phyloP scores from a whole-genome alignment of 2,329 filamentous ascomycete species.

The Neofusicoccum umdonicola region DNA sequence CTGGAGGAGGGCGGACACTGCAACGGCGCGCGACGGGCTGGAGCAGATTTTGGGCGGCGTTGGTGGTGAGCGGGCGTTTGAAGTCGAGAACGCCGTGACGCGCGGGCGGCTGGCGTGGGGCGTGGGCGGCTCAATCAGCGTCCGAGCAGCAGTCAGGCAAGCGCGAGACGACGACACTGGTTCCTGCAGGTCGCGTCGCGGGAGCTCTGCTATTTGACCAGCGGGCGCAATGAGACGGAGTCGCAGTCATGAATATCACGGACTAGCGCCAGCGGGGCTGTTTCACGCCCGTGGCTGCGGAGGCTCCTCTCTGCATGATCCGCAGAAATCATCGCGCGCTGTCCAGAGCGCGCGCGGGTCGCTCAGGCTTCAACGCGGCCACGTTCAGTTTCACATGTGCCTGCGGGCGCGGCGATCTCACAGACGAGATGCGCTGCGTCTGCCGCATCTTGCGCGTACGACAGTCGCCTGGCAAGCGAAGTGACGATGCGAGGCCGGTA shows the following conservation, averaged over 20 bases:
- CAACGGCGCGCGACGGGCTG: slow-evolving; percentile 4
- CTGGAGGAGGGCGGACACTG: not conserved
- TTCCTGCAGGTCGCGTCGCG: slow-evolving; percentile 1
- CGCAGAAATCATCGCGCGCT: slow-evolving; percentile 13
- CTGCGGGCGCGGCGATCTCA: slow-evolving; percentile 6
- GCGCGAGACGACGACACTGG: not conserved
- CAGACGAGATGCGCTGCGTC: slow-evolving; percentile 2
- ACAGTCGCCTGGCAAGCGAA: slow-evolving; percentile 8
- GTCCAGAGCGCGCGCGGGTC: slow-evolving; percentile 8
- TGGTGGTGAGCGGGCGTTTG: slow-evolving; percentile 14
- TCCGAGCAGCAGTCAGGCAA: not conserved
- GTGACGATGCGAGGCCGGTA: not conserved
- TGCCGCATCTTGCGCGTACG: slow-evolving; percentile 4
- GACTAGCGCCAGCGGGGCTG: slow-evolving; percentile 16
- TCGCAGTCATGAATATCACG: slow-evolving; percentile 15
- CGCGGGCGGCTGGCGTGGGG: slow-evolving; percentile 9
- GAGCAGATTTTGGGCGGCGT: slow-evolving; percentile 4
- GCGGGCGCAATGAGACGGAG: slow-evolving; percentile 9
- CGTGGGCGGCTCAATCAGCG: slow-evolving; percentile 15
- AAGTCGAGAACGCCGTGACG: slow-evolving; percentile 10
- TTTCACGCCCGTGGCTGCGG: slow-evolving; percentile 16
- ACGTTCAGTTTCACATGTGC: slow-evolving; percentile 13
- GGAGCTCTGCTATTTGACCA: slow-evolving; percentile 14
- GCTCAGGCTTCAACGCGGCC: slow-evolving; percentile 11
- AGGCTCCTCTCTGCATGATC: slow-evolving; percentile 16